Percentiles rank a stretch among this genome's conserved stretches.
Evolutionary conservation across 2,329 filamentous ascomycete species (phyloP).

Genomic region (Arachnopeziza araneosa): DNA sequence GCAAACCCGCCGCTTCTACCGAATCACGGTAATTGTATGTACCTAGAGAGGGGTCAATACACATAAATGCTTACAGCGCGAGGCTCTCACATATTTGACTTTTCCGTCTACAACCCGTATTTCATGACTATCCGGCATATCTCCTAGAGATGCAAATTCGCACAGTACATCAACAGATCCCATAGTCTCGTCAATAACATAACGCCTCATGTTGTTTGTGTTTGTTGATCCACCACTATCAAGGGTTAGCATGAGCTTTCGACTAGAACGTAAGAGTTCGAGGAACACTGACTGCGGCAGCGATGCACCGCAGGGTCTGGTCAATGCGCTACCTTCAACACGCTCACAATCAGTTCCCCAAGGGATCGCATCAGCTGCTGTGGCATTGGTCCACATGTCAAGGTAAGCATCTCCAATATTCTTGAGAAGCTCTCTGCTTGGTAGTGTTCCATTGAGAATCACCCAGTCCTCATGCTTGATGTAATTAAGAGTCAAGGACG

Average conservation of each 20-base stretch:
- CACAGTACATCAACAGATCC: conserved; percentile 14
- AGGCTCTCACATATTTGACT: conserved; percentile 10
- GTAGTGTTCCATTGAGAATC: neutral
- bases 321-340: conserved; percentile 11
- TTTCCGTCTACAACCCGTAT: conserved; percentile 12
- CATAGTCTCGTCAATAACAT: conserved; percentile 15
- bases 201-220: conserved; percentile 9
- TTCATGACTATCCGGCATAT: conserved; percentile 14
- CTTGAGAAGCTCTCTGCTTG: conserved; percentile 1
- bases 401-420: conserved; percentile 12
- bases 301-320: conserved; percentile 5
- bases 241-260: too few relatives aligned
- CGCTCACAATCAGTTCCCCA: conserved; percentile 14
- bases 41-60: neutral
- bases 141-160: conserved; percentile 9
- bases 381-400: conserved; percentile 15
- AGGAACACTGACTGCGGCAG: neutral
- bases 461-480: conserved; percentile 10
- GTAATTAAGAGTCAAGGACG: conserved; percentile 5
- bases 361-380: conserved; percentile 8
- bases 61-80: neutral
- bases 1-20: neutral
- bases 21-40: neutral
- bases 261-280: too few relatives aligned
- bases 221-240: conserved; percentile 6